Evolutionary conservation across 2,329 filamentous ascomycete genomes (phyloP).

Genomic region (Cladosporium sp.): DNA sequence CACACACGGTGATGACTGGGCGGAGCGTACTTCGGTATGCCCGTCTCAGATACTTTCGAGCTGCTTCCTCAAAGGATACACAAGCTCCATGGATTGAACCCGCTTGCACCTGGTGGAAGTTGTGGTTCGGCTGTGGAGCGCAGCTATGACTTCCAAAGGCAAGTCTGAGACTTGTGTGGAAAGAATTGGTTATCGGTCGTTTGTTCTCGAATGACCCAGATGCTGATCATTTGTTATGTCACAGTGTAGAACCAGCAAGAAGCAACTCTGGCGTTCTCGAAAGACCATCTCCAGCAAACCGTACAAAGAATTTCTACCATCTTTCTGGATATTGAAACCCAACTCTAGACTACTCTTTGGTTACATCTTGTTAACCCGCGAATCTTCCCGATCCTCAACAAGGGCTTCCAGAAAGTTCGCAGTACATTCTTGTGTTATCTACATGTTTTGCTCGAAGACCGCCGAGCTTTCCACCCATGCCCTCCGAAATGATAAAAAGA

Average conservation of each 20-base stretch:
- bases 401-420: background rate
- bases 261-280: background rate
- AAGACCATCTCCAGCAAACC: background rate
- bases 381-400: background rate
- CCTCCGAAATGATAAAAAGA: background rate
- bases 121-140: conserved; percentile 17
- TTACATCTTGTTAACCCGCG: background rate
- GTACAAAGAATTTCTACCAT: background rate
- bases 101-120: background rate
- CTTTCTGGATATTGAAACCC: background rate
- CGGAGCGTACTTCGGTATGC: conserved; percentile 11
- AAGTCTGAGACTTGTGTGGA: conserved; percentile 17
- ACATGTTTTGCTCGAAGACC: background rate
- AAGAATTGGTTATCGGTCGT: background rate
- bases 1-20: conserved; percentile 19
- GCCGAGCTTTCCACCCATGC: background rate
- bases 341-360: background rate
- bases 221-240: background rate
- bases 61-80: background rate
- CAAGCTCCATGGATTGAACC: conserved; percentile 2
- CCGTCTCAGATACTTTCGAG: conserved; percentile 23
- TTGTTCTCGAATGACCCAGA: background rate
- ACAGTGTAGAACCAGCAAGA: background rate
- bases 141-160: conserved; percentile 18
- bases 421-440: background rate